Percentiles rank a stretch among this genome's conserved stretches.
These are phyloP conservation scores for Decorospora gaudefroyi DNA, from an alignment of 2,329 filamentous ascomycete genomes.

Conservation along the genomic window DNA sequence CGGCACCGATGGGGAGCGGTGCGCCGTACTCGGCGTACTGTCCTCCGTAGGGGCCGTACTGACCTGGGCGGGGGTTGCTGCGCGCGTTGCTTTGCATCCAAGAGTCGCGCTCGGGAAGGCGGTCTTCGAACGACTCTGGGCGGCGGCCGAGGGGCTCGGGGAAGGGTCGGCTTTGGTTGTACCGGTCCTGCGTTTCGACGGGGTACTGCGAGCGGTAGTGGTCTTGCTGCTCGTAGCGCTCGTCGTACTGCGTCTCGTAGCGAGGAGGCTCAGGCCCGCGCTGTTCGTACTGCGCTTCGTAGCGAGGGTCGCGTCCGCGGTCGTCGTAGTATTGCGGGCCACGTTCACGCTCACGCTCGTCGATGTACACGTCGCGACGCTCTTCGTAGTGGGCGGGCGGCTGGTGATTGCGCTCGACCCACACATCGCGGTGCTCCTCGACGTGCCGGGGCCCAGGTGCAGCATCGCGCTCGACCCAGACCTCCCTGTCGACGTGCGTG, in stretches of 20 bases:
- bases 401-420: slow-evolving; percentile 36
- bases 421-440: slow-evolving; percentile 40
- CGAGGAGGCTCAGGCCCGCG: slow-evolving; percentile 18
- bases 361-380: slow-evolving; percentile 35
- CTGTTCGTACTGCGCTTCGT: slow-evolving; percentile 30
- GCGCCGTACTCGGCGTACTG: slow-evolving; percentile 41
- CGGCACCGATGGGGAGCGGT: slow-evolving; percentile 36
- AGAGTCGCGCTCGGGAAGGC: slow-evolving; percentile 42
- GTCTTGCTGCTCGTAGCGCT: slow-evolving; percentile 30
- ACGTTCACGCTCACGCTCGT: slow-evolving; percentile 22
- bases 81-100: slow-evolving; percentile 40
- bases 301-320: slow-evolving; percentile 27
- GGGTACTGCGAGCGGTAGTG: slow-evolving; percentile 27
- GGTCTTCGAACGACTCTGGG: slow-evolving; percentile 44
- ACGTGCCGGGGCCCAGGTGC: slow-evolving; percentile 28
- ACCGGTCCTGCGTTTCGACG: slow-evolving; percentile 17
- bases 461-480: slow-evolving; percentile 36
- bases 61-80: slow-evolving; percentile 15
- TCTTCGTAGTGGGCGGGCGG: slow-evolving; percentile 29
- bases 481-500: slow-evolving; percentile 37
- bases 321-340: slow-evolving; percentile 34
- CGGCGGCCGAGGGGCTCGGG: slow-evolving; percentile 37
- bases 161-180: slow-evolving; percentile 16
- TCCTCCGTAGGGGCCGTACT: slow-evolving; percentile 27
- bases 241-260: slow-evolving; percentile 25